A percentile compares a stretch with the other conserved stretches of the same genome.
Evolutionary conservation across 805 yeast species (phyloP).

Genomic region (Saturnispora mendoncae): DNA sequence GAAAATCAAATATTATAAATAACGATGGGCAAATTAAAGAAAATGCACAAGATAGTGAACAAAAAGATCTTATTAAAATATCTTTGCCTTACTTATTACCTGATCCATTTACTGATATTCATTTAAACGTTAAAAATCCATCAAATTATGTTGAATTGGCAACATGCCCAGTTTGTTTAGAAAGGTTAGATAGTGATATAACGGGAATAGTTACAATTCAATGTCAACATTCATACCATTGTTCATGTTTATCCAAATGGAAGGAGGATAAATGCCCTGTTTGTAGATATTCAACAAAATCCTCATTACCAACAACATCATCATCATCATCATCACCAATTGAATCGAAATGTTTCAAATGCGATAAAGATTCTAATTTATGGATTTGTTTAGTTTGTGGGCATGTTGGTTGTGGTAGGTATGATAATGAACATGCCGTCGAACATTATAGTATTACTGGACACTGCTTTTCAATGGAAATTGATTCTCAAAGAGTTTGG

Average conservation of each 20-base stretch:
- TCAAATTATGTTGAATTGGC: conserved; percentile 54
- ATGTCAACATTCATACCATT: conserved; percentile 90
- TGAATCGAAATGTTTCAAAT: conserved; percentile 39
- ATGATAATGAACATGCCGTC: conserved; percentile 77
- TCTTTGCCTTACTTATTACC: conserved; percentile 59
- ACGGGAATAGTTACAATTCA: conserved; percentile 83
- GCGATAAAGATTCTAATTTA: conserved; percentile 51
- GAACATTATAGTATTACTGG: conserved; percentile 69
- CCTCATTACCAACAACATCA: conserved; percentile 8
- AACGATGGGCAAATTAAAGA: no score
- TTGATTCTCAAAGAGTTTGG: conserved; percentile 81
- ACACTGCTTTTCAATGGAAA: conserved; percentile 89
- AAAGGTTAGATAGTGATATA: conserved; percentile 70
- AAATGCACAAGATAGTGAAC: no score
- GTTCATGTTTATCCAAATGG: conserved; percentile 83
- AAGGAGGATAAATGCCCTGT: conserved; percentile 86
- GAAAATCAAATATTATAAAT: conserved; percentile 18
- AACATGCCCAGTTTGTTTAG: conserved; percentile 88
- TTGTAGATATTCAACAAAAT: conserved; percentile 61
- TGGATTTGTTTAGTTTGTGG: conserved; percentile 93
- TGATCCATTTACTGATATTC: conserved; percentile 58
- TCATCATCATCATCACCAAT: background rate
- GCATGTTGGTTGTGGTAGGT: conserved; percentile 84
- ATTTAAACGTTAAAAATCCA: conserved; percentile 1
- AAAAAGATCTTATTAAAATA: conserved; percentile 8